Base-by-base conservation (phyloP, 371 early-diverging fungal species). In the Mortierella sp. region DNA sequence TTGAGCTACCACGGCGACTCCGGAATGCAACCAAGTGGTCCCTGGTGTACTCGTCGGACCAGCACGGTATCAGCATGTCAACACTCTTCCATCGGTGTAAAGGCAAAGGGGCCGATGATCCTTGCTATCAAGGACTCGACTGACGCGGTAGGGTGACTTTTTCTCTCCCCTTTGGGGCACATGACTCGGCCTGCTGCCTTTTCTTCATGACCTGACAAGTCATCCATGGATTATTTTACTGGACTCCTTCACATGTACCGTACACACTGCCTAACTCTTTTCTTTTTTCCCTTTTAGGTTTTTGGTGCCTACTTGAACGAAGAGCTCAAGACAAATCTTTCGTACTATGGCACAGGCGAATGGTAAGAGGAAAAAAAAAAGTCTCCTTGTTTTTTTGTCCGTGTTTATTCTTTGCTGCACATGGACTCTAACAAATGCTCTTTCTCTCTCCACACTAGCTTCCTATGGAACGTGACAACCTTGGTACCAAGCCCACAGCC, bases 291-390 rank as follows among this genome's bases (percentile, higher is more conserved):
- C 45, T 56, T 62, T 23, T 84, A 94, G 94, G 85, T 96, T 5
- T 97, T 97, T 85, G 98, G 98, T 15, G 95, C 96, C 5, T 97
- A 90, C 81, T 70, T 92, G 18, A 92, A 85, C 48, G 94, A 97
- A 57, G 75, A 91, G 1, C 84, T 96, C 29, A 82, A 86, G 56
- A 82, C 88, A 46, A 83, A 82, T 19, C 80, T 90, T 15, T 89
- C 91, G 23, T 96, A 93, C 81, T 96, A 93, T 66, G 98, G 98
- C 18, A 95, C 94, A 48, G 97, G 98, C 26, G 90, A 92, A 85
- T 91, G 95, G 97, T 96, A 88, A 82, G 84, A 3, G 11, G 7
- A 1, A 19, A 60, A 58, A 4, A 21, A 18, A 11, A 46, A 23
- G 55, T 25, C 12, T 43, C 37, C 47, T n/a, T 45, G 48, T 53